These are phyloP conservation scores for Colletotrichum eleusines DNA, from an alignment of 2,329 filamentous ascomycete genomes.

Conservation along the genomic window DNA sequence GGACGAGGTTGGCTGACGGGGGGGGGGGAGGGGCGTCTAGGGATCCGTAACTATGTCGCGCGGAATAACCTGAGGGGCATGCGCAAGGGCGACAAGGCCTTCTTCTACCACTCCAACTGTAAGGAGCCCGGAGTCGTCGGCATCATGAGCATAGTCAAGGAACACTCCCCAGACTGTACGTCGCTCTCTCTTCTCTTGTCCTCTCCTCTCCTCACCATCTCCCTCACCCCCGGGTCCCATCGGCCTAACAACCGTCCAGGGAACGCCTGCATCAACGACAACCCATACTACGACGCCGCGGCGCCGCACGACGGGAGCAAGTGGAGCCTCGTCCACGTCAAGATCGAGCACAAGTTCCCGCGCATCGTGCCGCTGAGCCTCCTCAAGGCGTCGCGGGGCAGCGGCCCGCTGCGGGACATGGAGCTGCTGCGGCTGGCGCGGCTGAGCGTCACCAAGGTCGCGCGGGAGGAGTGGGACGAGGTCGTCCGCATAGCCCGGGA, in stretches of 20 bases:
- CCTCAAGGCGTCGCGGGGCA: constrained; percentile 76
- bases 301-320: constrained; percentile 67
- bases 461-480: constrained; percentile 70
- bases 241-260: constrained; percentile 17
- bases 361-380: constrained; percentile 71
- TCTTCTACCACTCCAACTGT: constrained; percentile 97
- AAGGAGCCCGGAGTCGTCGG: constrained; percentile 90
- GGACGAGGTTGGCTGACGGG: neutral
- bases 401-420: constrained; percentile 75
- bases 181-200: constrained; percentile 20
- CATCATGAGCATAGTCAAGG: constrained; percentile 88
- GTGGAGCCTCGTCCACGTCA: constrained; percentile 92
- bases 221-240: neutral
- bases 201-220: neutral
- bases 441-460: constrained; percentile 63
- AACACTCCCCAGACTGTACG: constrained; percentile 83
- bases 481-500: constrained; percentile 38
- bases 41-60: constrained; percentile 57
- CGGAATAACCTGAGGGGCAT: constrained; percentile 92
- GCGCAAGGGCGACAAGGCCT: constrained; percentile 91
- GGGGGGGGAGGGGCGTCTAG: too few relatives aligned
- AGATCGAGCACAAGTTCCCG: constrained; percentile 85
- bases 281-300: constrained; percentile 87
- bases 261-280: constrained; percentile 52
- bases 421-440: constrained; percentile 84